Base-by-base conservation (phyloP, 495 filamentous ascomycete species). In the Trichoderma parareesei region DNA sequence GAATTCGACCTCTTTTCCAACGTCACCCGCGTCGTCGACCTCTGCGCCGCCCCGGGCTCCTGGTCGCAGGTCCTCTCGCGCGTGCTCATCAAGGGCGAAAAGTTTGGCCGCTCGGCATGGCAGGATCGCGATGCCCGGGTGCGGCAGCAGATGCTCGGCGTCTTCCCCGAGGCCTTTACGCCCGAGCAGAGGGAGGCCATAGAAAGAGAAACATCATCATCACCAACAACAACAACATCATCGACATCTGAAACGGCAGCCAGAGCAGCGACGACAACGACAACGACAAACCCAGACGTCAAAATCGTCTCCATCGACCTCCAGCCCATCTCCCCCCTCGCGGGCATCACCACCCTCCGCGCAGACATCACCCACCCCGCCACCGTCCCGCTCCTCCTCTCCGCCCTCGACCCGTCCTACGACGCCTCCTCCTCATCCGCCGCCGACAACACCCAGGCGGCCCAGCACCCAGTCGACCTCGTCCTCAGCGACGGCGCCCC, bases 341-440 rank as follows among this genome's bases (percentile, higher is more conserved):
- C 93, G 41, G 94, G 94, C 64, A 96, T 98, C 69, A 90, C 88
- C 38, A 95, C 87, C 14, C 82, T 98, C 49, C 87, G 91, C 72
- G 94, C 93, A 18, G 94, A 98, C 72, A 98, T 98, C 75, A 98
- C 94, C 16, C 93, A 97, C 77, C 93, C 94, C 2, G 92, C 90
- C 20, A 98, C 94, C 3, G 89, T 98, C 41, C 92, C 92, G 33
- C 81, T 96, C 20, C 86, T 98, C 16, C 81, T 97, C 14, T 84
- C 85, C 65, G 93, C 93, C 8, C 81, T 98, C 20, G 90, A 95
- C 66, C 87, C 90, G 0, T 86, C 88, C 60, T 85, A 85, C 65
- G 88, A 87, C 27, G 27, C 27, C 27, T 60, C 71, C 81, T 60
- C 81, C 84, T 69, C 74, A n/a, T n/a, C n/a, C n/a, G n/a, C n/a